These are phyloP conservation scores for Penicillium paxilli DNA, from an alignment of 495 filamentous ascomycete species.

Conservation along the genomic window DNA sequence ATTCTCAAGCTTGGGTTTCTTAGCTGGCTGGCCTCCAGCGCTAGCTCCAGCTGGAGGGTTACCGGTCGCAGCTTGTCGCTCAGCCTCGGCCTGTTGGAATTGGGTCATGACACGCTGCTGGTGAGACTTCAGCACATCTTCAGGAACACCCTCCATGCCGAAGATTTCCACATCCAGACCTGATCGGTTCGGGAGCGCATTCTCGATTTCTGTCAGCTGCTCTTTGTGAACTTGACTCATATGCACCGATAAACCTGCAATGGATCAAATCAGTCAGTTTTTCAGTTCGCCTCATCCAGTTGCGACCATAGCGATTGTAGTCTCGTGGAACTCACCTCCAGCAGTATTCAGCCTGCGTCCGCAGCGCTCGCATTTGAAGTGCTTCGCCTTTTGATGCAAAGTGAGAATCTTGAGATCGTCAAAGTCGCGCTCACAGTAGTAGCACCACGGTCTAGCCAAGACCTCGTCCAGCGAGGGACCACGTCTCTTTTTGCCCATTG, in stretches of 20 bases:
- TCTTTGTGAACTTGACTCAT: slow-evolving; percentile 99
- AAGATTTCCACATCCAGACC: slow-evolving; percentile 93
- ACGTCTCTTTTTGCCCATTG: slow-evolving; percentile 82
- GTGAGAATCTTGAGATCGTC: slow-evolving; percentile 96
- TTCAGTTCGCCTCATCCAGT: slow-evolving; percentile 7
- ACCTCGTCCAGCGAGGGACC: slow-evolving; percentile 86
- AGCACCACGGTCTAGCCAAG: slow-evolving; percentile 89
- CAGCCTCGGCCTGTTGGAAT: slow-evolving; percentile 81
- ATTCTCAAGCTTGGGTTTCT: slow-evolving; percentile 79
- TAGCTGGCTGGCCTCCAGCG: slow-evolving; percentile 55
- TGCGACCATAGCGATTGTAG: neutral
- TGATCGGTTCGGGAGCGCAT: slow-evolving; percentile 81
- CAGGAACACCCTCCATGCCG: slow-evolving; percentile 95
- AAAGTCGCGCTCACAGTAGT: slow-evolving; percentile 98
- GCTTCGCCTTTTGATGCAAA: slow-evolving; percentile 95
- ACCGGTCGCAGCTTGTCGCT: slow-evolving; percentile 77
- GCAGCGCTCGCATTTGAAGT: slow-evolving; percentile 95
- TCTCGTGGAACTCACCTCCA: slow-evolving; percentile 64
- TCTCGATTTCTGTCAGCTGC: slow-evolving; percentile 78
- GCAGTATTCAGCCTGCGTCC: slow-evolving; percentile 87
- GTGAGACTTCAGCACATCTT: slow-evolving; percentile 77
- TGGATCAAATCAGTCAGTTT: slow-evolving; percentile 1
- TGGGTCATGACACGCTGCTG: slow-evolving; percentile 79
- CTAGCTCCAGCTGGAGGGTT: slow-evolving; percentile 69
- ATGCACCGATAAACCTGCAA: slow-evolving; percentile 83